Percentiles rank a stretch among this genome's conserved stretches.
These are phyloP conservation scores for Aspergillus pseudonomiae DNA, from an alignment of 2,329 filamentous ascomycete species.

Conservation along the genomic window DNA sequence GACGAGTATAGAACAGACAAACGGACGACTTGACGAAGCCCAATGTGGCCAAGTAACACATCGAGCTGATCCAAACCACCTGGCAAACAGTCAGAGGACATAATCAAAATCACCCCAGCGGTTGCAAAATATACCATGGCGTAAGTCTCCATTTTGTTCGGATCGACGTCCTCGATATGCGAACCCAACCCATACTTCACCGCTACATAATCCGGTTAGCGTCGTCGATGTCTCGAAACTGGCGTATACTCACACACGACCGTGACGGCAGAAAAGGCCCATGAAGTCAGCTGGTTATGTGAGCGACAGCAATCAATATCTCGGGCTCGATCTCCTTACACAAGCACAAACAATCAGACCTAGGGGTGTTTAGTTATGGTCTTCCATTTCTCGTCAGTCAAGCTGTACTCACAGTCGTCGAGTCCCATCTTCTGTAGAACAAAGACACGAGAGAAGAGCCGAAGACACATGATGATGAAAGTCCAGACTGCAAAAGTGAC, in stretches of 20 bases:
- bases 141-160: conserved; percentile 16
- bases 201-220: conserved; percentile 10
- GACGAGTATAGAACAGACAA: conserved; percentile 49
- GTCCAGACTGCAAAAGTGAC: conserved; percentile 44
- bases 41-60: conserved; percentile 52
- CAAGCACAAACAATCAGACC: conserved; percentile 35
- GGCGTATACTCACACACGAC: conserved; percentile 31
- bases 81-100: conserved; percentile 15
- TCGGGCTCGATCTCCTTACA: conserved; percentile 22
- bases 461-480: conserved; percentile 39
- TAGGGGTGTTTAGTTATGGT: conserved; percentile 7
- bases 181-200: conserved; percentile 23
- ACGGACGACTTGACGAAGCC: conserved; percentile 55
- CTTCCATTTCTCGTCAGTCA: background rate
- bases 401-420: conserved; percentile 33
- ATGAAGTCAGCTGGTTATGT: conserved; percentile 31
- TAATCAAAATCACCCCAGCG: too few species aligned
- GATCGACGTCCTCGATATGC: conserved; percentile 18
- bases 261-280: conserved; percentile 41
- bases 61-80: conserved; percentile 52
- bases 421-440: conserved; percentile 36
- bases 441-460: conserved; percentile 45
- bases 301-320: background rate
- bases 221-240: background rate
- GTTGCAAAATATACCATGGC: conserved; percentile 6